A percentile compares a stretch with the other conserved stretches of the same genome.
Evolutionary conservation across 768 basidiomycete genomes (phyloP).

Genomic region (Russula brevipes): DNA sequence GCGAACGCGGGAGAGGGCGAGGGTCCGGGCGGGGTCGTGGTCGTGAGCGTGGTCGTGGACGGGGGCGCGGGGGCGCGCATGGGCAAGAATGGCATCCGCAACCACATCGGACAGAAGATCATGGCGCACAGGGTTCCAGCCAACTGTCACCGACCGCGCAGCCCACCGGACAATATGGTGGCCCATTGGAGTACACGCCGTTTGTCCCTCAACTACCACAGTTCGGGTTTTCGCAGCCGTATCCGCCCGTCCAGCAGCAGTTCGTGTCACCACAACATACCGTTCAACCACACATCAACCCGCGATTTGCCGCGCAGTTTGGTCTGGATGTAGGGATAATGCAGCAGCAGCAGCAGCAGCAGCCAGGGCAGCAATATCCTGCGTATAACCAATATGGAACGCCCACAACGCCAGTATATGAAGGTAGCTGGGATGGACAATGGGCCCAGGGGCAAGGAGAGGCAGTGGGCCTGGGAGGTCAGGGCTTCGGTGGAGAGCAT

Average conservation of each 20-base stretch:
- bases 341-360: conserved; percentile 20
- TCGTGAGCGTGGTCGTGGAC: conserved; percentile 28
- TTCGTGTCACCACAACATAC: conserved; percentile 27
- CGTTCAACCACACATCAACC: conserved; percentile 83
- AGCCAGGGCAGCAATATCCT: conserved; percentile 24
- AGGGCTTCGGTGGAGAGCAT: neutral
- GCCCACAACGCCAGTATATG: conserved; percentile 6
- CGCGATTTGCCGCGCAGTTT: conserved; percentile 65
- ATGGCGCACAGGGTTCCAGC: conserved; percentile 31
- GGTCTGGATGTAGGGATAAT: conserved; percentile 42
- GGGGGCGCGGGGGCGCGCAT: conserved; percentile 4
- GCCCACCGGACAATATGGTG: conserved; percentile 40
- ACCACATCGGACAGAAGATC: conserved; percentile 30
- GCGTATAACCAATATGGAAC: conserved; percentile 16
- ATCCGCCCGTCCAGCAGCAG: conserved; percentile 11
- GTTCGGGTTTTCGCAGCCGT: conserved; percentile 19
- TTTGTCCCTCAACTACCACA: conserved; percentile 10
- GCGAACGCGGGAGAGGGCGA: conserved; percentile 21
- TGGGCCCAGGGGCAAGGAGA: neutral
- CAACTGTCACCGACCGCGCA: conserved; percentile 42
- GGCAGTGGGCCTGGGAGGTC: neutral
- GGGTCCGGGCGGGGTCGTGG: conserved; percentile 27
- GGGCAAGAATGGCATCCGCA: conserved; percentile 6
- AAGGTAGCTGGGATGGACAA: conserved; percentile 14
- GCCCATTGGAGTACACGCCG: conserved; percentile 20